Base-by-base conservation (phyloP, 2,329 filamentous ascomycete genomes). In the Monosporascus sp. region DNA sequence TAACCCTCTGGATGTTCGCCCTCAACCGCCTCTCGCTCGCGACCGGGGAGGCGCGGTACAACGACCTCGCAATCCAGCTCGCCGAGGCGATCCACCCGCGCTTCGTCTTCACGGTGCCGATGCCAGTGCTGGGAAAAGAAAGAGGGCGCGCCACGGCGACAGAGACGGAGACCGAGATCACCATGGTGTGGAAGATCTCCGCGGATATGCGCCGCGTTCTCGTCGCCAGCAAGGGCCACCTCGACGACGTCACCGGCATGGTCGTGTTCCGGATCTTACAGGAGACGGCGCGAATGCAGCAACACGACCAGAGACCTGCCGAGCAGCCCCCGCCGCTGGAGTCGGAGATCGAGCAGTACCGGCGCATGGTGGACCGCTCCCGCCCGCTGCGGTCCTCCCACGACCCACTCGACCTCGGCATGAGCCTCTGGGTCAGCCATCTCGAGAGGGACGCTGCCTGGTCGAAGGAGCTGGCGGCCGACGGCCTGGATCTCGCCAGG, bases 1-100 rank as follows among this genome's bases (percentile, higher is more conserved):
- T 84, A 20, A 84, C 80, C 0, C 61, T 84, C 5, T 85, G 81
- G 81, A 83, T 84, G 80, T 84, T 83, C 62, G 80, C 81, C 2
- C 70, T 85, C 5, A 82, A 81, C 60, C 71, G 81, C 1, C 68
- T 82, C 41, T 71, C 77, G 0, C 55, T 76, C 37, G 80, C 78
- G 3, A 73, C 75, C 1, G 69, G 68, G 0, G 73, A 82, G 22
- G 59, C 63, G 9, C 59, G 55, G 7, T 84, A 76, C 56, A 83
- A 82, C 56, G 65, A 69, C 28, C 70, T 78, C 49, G 81, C 79
- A 0, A 70, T 82, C 3, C 68, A 76, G 53, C 67, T 85, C 11
- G 80, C 79, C 5, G 70, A 71, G 56, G 75, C 78, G 0, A 75
- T 82, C 8, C 79, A 84, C 53, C 74, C 75, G 7, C 70, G 65